A percentile compares a stretch with the other conserved stretches of the same genome.
Conservation (phyloP, 2,329 filamentous ascomycete species). For the Fusarium burgessii region DNA sequence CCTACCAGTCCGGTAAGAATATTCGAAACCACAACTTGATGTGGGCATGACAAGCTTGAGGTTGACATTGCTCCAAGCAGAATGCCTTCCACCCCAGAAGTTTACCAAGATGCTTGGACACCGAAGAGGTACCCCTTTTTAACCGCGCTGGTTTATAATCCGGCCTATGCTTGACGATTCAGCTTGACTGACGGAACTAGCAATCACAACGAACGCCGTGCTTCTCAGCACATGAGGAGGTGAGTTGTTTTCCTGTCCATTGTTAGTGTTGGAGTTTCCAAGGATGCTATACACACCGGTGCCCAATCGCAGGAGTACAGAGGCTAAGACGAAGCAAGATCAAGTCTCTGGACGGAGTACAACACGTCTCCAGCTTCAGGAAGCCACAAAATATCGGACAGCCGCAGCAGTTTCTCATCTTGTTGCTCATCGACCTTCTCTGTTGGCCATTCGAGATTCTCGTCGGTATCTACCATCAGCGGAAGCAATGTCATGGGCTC, state of each 20-base stretch:
- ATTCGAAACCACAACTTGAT: background rate
- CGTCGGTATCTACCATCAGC: conserved; percentile 65
- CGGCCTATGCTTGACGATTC: background rate
- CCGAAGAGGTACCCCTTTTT: conserved; percentile 36
- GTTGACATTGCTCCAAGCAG: conserved; percentile 32
- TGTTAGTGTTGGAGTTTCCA: background rate
- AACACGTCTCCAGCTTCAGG: conserved; percentile 12
- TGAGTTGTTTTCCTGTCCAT: conserved; percentile 10
- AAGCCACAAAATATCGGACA: conserved; percentile 58
- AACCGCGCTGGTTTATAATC: background rate
- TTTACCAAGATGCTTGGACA: conserved; percentile 36
- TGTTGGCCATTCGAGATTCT: conserved; percentile 63
- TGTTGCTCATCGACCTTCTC: conserved; percentile 61
- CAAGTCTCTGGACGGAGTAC: conserved; percentile 43
- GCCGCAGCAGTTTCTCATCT: conserved; percentile 64
- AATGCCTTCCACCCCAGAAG: conserved; percentile 41
- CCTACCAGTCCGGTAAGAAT: conserved; percentile 45
- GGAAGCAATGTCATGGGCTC: conserved; percentile 53
- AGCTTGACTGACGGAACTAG: conserved; percentile 18
- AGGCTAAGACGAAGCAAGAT: conserved; percentile 33
- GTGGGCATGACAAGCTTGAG: background rate
- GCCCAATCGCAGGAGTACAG: background rate
- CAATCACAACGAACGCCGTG: conserved; percentile 30
- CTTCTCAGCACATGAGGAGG: conserved; percentile 40
- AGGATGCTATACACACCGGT: background rate